Base-by-base conservation (phyloP, 2,329 filamentous ascomycete genomes). In the Cercospora sp. region DNA sequence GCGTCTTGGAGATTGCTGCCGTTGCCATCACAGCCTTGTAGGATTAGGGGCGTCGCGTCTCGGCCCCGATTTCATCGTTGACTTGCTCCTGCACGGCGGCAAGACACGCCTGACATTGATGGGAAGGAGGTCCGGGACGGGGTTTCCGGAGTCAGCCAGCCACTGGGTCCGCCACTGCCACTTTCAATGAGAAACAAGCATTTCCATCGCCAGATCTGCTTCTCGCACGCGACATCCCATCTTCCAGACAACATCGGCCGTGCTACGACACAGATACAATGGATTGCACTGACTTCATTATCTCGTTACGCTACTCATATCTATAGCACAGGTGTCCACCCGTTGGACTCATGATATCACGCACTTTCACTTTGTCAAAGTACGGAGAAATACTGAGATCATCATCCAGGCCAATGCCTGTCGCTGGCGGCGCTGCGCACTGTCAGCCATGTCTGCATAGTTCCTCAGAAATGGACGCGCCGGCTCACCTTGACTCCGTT, bases 281-380 rank as follows among this genome's bases (percentile, higher is more conserved):
- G 5, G 23, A 6, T 5, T 16, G 23, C 23, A 48, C 42, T 18
- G 42, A 3, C 18, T 48, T 48, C 42, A 48, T 5, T 23, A 10
- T 23, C 20, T 53, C 48, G 48, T 16, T 20, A 16, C 60, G 60
- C 63, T 63, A 72, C 8, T 68, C 70, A 40, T 72, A 72, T 18
- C 60, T 63, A 60, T 72, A 72, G 59, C 70, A 72, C 45, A 65
- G 64, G 16, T 42, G 3, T 10, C 68, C 68, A 12, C 31, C 20
- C 26, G 66, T 68, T 16, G 70, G 57, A 57, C 66, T 70, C 64
- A 69, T 68, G 0, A 65, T 62, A 60, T 71, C 68, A 36, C 58
- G 26, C 13, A 69, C 66, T 55, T 51, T 67, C 5, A 66, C 33
- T 9, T 64, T 65, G 5, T 62, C 33, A 28, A 70, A 70, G n/a